Evolutionary conservation across 78 protist species (phyloP), one percentile per base, ranked within the genome.

Genomic region (Paratrimastix pyriformis): DNA sequence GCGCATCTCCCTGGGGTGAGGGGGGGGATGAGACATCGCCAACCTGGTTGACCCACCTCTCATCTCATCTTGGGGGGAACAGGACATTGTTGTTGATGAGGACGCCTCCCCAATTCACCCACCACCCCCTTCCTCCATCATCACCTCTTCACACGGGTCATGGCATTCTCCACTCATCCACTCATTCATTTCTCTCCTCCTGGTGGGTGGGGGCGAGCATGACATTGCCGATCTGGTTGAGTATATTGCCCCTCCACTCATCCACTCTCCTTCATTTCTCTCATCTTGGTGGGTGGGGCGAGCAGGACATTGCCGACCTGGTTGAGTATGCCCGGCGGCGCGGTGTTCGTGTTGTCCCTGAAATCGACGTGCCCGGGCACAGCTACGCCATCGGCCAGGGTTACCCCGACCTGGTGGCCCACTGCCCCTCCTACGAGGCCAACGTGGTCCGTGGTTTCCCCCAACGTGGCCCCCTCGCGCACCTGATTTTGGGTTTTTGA

Each of bases 291-390:
- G 72, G 57, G 43, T 66, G 5, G 44, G 6, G 44, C 65, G 9
- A 38, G 21, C 29, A 54, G 65, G 73, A 50, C 54, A 33, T 77
- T 38, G 5, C 1, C n/a, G 48, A 4, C 2, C n/a, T 77, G 11
- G 73, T 65, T 18, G 43, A 37, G 37, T 38, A 26, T 45, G 81
- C 66, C 1, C 38, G 38, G 0, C 38, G 15, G n/a, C 74, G 62
- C 1, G 81, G 81, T 3, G 50, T 77, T 30, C 50, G 54, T 24
- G 75, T 77, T 8, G 11, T 77, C 15, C 64, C 65, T 21, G 81
- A 77, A 57, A 13, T 65, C 42, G 81, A 77, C 29, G 8, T 77
- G 30, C 81, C 81, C 21, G 81, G 81, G 32, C 81, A 77, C 42
- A 32, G 74, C 32, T 64, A 9, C 48, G 6, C 75, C 55, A 65